Conservation (phyloP, 495 filamentous ascomycete genomes). For the Aspergillus indologenus region DNA sequence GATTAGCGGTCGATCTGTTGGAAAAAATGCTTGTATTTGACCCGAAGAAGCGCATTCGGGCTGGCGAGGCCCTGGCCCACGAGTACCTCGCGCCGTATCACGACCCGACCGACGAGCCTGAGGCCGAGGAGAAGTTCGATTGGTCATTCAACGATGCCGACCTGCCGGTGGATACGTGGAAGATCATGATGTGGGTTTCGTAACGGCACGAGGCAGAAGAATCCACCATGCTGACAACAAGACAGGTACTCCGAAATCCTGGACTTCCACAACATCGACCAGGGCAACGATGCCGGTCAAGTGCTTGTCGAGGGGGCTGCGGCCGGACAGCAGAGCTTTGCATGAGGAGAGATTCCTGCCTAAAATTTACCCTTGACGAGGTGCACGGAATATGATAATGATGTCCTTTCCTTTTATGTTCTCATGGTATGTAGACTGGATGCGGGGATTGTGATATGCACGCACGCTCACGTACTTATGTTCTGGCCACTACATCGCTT, state of each 20-base stretch:
- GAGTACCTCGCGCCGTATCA: constrained; percentile 96
- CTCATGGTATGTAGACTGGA: constrained; percentile 23
- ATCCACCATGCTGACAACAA: constrained; percentile 17
- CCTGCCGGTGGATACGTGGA: constrained; percentile 98
- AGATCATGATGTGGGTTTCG: constrained; percentile 93
- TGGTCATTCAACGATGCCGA: constrained; percentile 99
- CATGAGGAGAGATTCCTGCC: constrained; percentile 18
- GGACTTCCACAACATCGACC: constrained; percentile 95
- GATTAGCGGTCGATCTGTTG: constrained; percentile 81
- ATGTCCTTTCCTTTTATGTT: constrained; percentile 17
- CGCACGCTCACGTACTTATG: constrained; percentile 7
- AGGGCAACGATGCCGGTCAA: constrained; percentile 41
- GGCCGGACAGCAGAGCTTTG: constrained; percentile 34
- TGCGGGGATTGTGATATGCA: constrained; percentile 17
- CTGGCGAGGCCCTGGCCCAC: constrained; percentile 79
- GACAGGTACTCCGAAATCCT: constrained; percentile 97
- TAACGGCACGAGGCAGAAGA: neutral
- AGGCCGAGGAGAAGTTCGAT: constrained; percentile 96
- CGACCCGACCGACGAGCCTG: constrained; percentile 93
- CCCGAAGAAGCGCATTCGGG: constrained; percentile 85
- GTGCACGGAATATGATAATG: constrained; percentile 19
- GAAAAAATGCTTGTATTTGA: constrained; percentile 98
- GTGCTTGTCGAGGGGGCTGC: constrained; percentile 34
- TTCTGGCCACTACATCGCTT: constrained; percentile 3
- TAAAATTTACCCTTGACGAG: constrained; percentile 11